Evolutionary conservation across 2,329 filamentous ascomycete genomes (phyloP).

Genomic region (Claviceps cyperi): DNA sequence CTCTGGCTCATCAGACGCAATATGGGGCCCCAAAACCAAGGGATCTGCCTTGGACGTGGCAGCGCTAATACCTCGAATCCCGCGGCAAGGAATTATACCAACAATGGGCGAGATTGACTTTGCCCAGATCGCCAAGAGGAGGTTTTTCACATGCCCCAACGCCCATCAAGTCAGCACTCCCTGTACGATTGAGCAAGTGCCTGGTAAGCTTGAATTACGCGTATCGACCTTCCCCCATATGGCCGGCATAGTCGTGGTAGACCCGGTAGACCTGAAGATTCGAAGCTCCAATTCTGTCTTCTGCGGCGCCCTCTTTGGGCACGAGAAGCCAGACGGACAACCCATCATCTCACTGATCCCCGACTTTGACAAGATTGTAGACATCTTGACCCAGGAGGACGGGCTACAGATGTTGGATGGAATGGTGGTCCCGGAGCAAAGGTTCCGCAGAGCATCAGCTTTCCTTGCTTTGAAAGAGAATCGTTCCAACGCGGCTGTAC

Average conservation of each 20-base stretch:
- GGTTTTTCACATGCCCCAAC: conserved; percentile 76
- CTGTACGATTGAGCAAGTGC: conserved; percentile 61
- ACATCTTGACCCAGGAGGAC: conserved; percentile 74
- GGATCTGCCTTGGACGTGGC: conserved; percentile 59
- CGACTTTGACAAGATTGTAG: conserved; percentile 70
- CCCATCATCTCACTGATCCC: conserved; percentile 71
- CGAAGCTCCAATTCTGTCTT: conserved; percentile 93
- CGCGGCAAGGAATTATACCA: conserved; percentile 56
- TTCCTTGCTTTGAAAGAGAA: conserved; percentile 74
- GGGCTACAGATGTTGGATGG: conserved; percentile 73
- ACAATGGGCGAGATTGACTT: conserved; percentile 65
- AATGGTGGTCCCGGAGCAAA: conserved; percentile 94
- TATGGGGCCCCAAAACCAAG: conserved; percentile 66
- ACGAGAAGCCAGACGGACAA: conserved; percentile 69
- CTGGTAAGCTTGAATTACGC: conserved; percentile 56
- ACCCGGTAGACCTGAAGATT: conserved; percentile 62
- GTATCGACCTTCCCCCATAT: conserved; percentile 95
- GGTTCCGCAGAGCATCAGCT: conserved; percentile 78
- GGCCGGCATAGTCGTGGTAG: conserved; percentile 86
- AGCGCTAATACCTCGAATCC: conserved; percentile 67
- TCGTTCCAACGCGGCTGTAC: conserved; percentile 59
- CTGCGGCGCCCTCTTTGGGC: conserved; percentile 80
- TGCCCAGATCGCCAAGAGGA: conserved; percentile 53
- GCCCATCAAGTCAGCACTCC: conserved; percentile 68
- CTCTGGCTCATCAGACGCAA: conserved; percentile 63